A percentile compares a stretch with the other conserved stretches of the same genome.
Conservation (phyloP, 345 rosid genomes). For the Arabis alpina region DNA sequence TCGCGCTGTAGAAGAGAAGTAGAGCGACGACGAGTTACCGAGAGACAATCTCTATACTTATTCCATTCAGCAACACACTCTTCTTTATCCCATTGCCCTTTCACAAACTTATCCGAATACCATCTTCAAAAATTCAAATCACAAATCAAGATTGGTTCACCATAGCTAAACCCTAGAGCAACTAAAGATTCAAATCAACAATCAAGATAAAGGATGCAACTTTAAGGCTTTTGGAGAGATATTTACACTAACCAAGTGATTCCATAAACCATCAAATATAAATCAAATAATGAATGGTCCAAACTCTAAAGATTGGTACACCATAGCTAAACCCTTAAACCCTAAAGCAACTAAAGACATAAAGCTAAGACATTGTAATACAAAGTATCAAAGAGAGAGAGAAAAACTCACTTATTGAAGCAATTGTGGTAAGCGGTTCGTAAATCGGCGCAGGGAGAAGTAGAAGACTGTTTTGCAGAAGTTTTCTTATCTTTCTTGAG, state of each 20-base stretch:
- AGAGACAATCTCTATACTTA: slow-evolving; percentile 78
- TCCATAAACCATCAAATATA: neutral
- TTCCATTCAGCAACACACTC: slow-evolving; percentile 76
- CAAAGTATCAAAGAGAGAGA: slow-evolving; percentile 4
- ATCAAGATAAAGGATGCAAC: neutral
- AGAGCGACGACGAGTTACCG: slow-evolving; percentile 48
- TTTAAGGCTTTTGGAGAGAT: neutral
- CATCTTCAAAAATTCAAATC: slow-evolving; percentile 52
- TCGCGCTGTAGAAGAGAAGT: neutral
- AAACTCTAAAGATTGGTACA: neutral
- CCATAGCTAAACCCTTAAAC: slow-evolving; percentile 2
- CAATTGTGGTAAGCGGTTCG: slow-evolving; percentile 78
- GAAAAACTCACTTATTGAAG: slow-evolving; percentile 67
- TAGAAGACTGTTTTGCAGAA: slow-evolving; percentile 48
- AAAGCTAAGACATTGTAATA: too few relatives aligned
- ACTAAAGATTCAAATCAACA: neutral
- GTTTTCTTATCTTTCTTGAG: slow-evolving; percentile 42
- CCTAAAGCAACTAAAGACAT: too few relatives aligned
- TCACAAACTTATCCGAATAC: slow-evolving; percentile 85
- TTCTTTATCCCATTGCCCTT: slow-evolving; percentile 82
- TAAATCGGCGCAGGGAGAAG: slow-evolving; percentile 76
- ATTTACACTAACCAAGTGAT: slow-evolving; percentile 3
- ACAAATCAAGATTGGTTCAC: neutral
- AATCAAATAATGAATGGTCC: neutral
- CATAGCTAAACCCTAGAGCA: too few relatives aligned